phyloP scores from a whole-genome alignment of 2,329 filamentous ascomycete genomes.

The Epichloe festucae region DNA sequence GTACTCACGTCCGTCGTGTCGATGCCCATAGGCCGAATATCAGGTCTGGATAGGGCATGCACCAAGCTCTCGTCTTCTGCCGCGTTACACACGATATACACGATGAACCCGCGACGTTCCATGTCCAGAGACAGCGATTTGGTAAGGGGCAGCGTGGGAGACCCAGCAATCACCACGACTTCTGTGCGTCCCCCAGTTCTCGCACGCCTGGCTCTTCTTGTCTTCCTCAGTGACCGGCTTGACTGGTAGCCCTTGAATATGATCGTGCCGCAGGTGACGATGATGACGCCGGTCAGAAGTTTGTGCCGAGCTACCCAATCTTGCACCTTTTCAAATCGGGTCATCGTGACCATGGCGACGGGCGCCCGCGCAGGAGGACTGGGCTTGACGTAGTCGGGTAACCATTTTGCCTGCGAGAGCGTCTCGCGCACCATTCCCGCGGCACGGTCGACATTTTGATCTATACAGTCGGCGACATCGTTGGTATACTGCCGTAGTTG shows the following conservation, averaged over 20 bases:
- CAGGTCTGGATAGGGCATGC: conserved; percentile 60
- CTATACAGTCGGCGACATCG: conserved; percentile 66
- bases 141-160: conserved; percentile 70
- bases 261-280: conserved; percentile 58
- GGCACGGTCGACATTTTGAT: conserved; percentile 66
- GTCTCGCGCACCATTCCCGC: conserved; percentile 58
- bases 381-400: conserved; percentile 56
- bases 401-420: conserved; percentile 55
- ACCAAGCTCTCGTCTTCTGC: conserved; percentile 73
- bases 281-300: conserved; percentile 55
- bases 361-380: conserved; percentile 30
- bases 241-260: conserved; percentile 38
- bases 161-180: conserved; percentile 80
- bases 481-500: conserved; percentile 59
- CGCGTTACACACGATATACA: conserved; percentile 80
- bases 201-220: conserved; percentile 64
- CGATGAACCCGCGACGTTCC: conserved; percentile 82
- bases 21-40: conserved; percentile 70
- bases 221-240: conserved; percentile 47
- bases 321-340: conserved; percentile 40
- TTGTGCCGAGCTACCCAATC: conserved; percentile 64
- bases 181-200: conserved; percentile 82
- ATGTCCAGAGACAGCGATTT: conserved; percentile 74
- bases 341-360: conserved; percentile 20
- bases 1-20: conserved; percentile 64